Evolutionary conservation across 768 basidiomycete species (phyloP), one percentile per base, ranked within the genome.

Genomic region (Ramaria rubella): DNA sequence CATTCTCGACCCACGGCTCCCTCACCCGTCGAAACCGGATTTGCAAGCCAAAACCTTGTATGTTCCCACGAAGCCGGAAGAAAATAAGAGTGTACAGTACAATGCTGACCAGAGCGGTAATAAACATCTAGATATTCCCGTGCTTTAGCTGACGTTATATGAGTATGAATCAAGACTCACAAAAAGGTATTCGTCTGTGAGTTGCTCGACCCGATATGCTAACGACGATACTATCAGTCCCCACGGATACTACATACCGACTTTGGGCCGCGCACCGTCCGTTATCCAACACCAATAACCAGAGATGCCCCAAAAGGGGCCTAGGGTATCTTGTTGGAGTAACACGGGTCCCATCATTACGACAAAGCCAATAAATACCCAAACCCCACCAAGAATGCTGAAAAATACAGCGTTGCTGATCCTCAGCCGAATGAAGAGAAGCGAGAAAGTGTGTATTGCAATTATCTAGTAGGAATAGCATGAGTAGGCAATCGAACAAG

Each of bases 201-300:
- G 9, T 24, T 12, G 44, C 23, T 12, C 44, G 23, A 46, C 9
- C 11, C 23, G 23, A 46, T 46, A 46, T 24, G 44, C n/a, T n/a
- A n/a, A n/a, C n/a, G n/a, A n/a, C n/a, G n/a, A n/a, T n/a, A n/a
- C n/a, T n/a, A n/a, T n/a, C n/a, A n/a, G n/a, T n/a, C n/a, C n/a
- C n/a, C n/a, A 24, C 44, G 44, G 23, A n/a, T 38, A n/a, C 11
- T 38, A n/a, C 36, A 38, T 38, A 9, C 44, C 11, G 23, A 14
- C 44, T 46, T 46, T 24, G 44, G 11, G 9, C 14, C 9, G 23
- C 14, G 9, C 23, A 46, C 23, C 23, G 44, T 24, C 44, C 23
- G 44, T 46, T 14, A 46, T 46, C 44, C 44, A 46, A 46, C 44
- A 46, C 44, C 44, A 46, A 23, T 46, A 46, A 11, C 12, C 44